Base-by-base conservation (phyloP, 202 grass and related monocot species). In the Zoysia matrella region DNA sequence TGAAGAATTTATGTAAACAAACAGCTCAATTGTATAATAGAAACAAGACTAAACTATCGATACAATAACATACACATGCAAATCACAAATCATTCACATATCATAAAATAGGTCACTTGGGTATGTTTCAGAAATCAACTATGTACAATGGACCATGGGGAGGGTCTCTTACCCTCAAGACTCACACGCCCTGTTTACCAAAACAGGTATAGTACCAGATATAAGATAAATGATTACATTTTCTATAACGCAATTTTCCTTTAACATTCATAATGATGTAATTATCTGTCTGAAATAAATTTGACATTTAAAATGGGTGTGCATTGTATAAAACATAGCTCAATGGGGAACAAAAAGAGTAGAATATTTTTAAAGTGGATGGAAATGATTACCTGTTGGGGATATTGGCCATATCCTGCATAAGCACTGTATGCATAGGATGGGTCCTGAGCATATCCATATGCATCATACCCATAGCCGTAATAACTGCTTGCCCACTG, bases 391-490 rank as follows among this genome's bases (percentile, higher is more conserved):
- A 82, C 96, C 93, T 94, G 96, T 84, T 96, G 96, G 57, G 87
- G 91, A 68, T 99, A 99, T 68, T 96, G 96, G 15, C 85, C 60
- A 61, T 99, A 99, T 79, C 90, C 93, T 76, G 92, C 87, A 90
- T 95, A 99, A 87, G 88, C 84, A 60, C 90, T 85, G 84, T 98
- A 98, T 49, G 95, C 82, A 86, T 98, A 98, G 43, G 92, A 95
- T 30, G 92, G 96, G 60, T 99, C 96, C 76, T 99, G 96, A 80
- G 91, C 79, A 79, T 99, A 99, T 55, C 85, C 86, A 81, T 95
- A 99, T 89, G 93, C 85, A 92, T 96, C 96, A 58, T 99, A 99
- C 40, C 85, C 85, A 82, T 99, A 99, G 51, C 96, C 91, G 70
- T 96, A 99, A 83, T 99, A 96, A 86, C 85, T 52, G 78, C 54